Conservation (phyloP, 495 filamentous ascomycete genomes). For the Daldinia decipiens region DNA sequence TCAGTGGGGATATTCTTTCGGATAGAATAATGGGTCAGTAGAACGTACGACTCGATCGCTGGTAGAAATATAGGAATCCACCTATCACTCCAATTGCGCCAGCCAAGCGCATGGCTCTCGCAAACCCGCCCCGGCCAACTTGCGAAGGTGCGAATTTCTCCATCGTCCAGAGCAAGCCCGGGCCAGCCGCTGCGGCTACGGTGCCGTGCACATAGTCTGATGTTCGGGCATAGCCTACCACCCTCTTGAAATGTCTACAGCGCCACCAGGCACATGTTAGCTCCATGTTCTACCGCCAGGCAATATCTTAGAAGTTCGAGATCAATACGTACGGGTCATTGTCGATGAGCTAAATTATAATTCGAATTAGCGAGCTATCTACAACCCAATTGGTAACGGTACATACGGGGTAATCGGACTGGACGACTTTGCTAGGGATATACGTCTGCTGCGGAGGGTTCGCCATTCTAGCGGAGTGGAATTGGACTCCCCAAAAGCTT, state of each 20-base stretch:
- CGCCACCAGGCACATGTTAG: constrained; percentile 7
- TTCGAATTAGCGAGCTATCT: constrained; percentile 16
- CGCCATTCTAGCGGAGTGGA: constrained; percentile 64
- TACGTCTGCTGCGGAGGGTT: constrained; percentile 66
- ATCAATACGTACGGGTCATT: constrained; percentile 84
- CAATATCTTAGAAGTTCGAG: neutral
- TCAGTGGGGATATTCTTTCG: neutral
- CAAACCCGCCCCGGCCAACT: constrained; percentile 80
- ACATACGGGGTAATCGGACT: constrained; percentile 84
- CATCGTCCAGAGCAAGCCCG: constrained; percentile 76
- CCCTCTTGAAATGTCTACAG: constrained; percentile 86
- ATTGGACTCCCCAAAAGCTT: constrained; percentile 47
- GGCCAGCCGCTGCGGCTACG: constrained; percentile 71
- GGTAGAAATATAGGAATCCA: constrained; percentile 83
- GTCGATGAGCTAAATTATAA: constrained; percentile 82
- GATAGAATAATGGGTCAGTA: neutral
- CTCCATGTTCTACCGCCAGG: no score
- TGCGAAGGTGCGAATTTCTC: constrained; percentile 84
- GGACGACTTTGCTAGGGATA: constrained; percentile 77
- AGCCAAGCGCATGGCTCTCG: constrained; percentile 81
- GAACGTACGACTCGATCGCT: constrained; percentile 68
- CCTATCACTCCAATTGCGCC: constrained; percentile 75
- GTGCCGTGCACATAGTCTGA: constrained; percentile 81
- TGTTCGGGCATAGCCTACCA: constrained; percentile 83
- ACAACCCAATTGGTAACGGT: constrained; percentile 33